Evolutionary conservation across 2,329 filamentous ascomycete species (phyloP), one percentile per base, ranked within the genome.

Genomic region (Penicillium sp.): DNA sequence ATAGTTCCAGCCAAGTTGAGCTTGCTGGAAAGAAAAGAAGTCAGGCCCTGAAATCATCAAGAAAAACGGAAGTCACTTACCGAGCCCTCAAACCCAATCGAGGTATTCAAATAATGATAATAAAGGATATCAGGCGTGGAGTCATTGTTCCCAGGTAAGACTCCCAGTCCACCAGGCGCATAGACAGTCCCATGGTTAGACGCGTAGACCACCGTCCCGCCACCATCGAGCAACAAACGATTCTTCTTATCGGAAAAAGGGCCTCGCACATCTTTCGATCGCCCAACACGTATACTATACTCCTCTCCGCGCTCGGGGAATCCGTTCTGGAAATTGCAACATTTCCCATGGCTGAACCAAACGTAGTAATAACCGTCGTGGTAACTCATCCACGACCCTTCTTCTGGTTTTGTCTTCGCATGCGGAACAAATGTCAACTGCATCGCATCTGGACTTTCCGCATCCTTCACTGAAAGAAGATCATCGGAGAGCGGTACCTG

Each of bases 281-380:
- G 60, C 10, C 73, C 73, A 7, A 75, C 67, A 0, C 66, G 70
- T 41, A 75, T 73, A 41, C 63, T 66, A 54, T 68, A 74, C 65
- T 74, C 71, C 5, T 65, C 18, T 4, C 69, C 70, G n/a, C 51
- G 56, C 13, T 27, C 22, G 0, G 71, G 71, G 13, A 72, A 66
- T 0, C 55, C 55, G 5, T 56, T 22, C 1, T 59, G n/a, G 36
- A 75, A 70, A 1, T 57, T 54, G 50, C 73, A 75, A 49, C 73
- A 75, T n/a, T 67, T 61, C 11, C 73, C 73, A 51, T 68, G 65
- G 46, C 72, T 75, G 45, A 72, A 73, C 72, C 72, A 75, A 18
- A 65, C 36, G 55, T 75, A 75, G 58, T 75, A 75, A 42, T 67
- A 75, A 1, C 67, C 68, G 3, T 62, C 60, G 5, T 56, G 61